Evolutionary conservation across 345 rosid species (phyloP).

Genomic region (Populus deltoides): DNA sequence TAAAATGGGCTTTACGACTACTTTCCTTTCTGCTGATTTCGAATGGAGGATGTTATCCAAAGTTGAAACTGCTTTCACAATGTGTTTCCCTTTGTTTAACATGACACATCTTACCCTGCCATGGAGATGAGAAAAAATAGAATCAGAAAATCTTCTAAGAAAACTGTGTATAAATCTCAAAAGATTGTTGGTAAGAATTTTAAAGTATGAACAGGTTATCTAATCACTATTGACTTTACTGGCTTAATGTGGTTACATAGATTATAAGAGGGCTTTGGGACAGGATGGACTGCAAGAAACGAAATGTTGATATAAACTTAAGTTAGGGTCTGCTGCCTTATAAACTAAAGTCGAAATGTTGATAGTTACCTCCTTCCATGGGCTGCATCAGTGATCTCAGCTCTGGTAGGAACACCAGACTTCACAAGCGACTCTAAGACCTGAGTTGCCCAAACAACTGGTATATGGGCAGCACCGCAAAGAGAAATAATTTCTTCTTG

Average conservation of each 20-base stretch:
- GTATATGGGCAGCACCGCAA: constrained; percentile 49
- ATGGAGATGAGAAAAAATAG: neutral
- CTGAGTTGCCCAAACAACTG: constrained; percentile 72
- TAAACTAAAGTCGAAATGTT: neutral
- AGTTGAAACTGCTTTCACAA: constrained; percentile 52
- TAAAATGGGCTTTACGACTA: constrained; percentile 27
- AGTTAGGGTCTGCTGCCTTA: no score
- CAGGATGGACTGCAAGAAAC: neutral
- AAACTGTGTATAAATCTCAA: neutral
- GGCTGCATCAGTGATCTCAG: constrained; percentile 72
- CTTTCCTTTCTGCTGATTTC: constrained; percentile 30
- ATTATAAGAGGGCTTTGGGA: neutral
- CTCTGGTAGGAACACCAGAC: constrained; percentile 63
- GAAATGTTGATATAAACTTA: neutral
- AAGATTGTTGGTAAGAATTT: neutral
- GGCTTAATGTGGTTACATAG: neutral
- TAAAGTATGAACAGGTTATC: no score
- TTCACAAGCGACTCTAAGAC: constrained; percentile 69
- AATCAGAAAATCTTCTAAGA: neutral
- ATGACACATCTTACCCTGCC: constrained; percentile 57
- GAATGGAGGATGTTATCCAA: constrained; percentile 46
- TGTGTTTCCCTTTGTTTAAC: constrained; percentile 66
- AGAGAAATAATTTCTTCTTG: constrained; percentile 63
- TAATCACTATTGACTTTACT: no score
- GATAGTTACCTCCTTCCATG: constrained; percentile 43